These are phyloP conservation scores for Chlamydomonas schloesseri DNA, from an alignment of 139 green algal species.

Conservation along the genomic window DNA sequence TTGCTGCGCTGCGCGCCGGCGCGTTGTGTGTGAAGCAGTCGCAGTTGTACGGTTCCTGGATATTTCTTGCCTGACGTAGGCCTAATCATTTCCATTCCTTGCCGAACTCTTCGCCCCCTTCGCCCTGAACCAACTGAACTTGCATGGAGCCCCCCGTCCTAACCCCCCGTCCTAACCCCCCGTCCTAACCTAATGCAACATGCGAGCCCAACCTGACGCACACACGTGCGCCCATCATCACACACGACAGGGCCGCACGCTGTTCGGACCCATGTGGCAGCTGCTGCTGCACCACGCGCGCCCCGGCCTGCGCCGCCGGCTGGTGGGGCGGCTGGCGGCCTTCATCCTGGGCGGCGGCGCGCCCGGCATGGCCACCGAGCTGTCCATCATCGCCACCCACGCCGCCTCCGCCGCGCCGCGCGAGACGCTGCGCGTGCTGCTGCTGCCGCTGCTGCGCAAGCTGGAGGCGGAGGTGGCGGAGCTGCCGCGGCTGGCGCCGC, in stretches of 20 bases:
- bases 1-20: no score
- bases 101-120: no score
- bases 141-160: no score
- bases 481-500: conserved; percentile 14
- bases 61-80: no score
- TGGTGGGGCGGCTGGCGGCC: conserved; percentile 66
- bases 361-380: conserved; percentile 42
- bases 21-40: no score
- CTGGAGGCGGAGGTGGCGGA: conserved; percentile 51
- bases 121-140: no score
- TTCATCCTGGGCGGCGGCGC: conserved; percentile 71
- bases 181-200: no score
- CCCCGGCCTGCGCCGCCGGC: conserved; percentile 48
- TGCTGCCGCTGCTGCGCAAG: conserved; percentile 62
- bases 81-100: no score
- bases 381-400: neutral
- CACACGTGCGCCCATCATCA: neutral
- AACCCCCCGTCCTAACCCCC: no score
- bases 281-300: conserved; percentile 60
- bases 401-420: conserved; percentile 1
- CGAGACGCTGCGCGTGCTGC: conserved; percentile 38
- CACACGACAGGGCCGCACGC: conserved; percentile 2
- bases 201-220: neutral
- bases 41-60: no score
- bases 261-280: conserved; percentile 41